phyloP scores from a whole-genome alignment of 2,329 filamentous ascomycete species.

The Hypoxylon sp. region DNA sequence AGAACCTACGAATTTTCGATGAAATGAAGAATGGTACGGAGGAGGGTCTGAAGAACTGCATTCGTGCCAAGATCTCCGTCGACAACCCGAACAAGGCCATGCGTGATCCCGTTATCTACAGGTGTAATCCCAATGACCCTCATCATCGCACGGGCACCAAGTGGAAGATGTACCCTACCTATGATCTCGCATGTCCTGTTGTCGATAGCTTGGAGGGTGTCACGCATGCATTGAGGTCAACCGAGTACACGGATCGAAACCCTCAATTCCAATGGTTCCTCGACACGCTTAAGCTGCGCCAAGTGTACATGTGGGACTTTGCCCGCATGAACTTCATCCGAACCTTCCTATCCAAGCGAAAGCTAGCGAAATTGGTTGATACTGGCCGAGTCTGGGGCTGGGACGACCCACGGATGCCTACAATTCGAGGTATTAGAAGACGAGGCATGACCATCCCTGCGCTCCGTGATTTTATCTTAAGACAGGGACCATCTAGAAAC shows the following conservation, averaged over 20 bases:
- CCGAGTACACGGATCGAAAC: constrained; percentile 90
- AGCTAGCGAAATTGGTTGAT: constrained; percentile 87
- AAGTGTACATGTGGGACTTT: constrained; percentile 89
- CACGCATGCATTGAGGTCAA: constrained; percentile 85
- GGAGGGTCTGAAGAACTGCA: constrained; percentile 87
- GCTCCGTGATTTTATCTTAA: constrained; percentile 85
- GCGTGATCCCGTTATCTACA: constrained; percentile 97
- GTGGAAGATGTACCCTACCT: constrained; percentile 91
- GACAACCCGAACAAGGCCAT: constrained; percentile 96
- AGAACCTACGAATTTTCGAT: constrained; percentile 87
- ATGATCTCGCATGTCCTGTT: constrained; percentile 88
- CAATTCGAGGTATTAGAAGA: constrained; percentile 82
- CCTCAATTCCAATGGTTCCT: constrained; percentile 91
- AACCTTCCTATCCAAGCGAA: constrained; percentile 88
- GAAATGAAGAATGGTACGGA: constrained; percentile 92
- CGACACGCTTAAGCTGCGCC: constrained; percentile 78
- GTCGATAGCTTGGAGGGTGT: constrained; percentile 86
- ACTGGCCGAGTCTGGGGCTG: constrained; percentile 83
- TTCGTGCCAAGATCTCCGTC: constrained; percentile 92
- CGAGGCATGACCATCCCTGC: constrained; percentile 85
- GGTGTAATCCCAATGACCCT: constrained; percentile 79
- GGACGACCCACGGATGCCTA: constrained; percentile 91
- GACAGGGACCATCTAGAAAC: constrained; percentile 87
- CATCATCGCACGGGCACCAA: constrained; percentile 84
- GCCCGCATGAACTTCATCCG: constrained; percentile 86